Conservation (phyloP, 2,329 filamentous ascomycete genomes). For the Gremmenia infestans region DNA sequence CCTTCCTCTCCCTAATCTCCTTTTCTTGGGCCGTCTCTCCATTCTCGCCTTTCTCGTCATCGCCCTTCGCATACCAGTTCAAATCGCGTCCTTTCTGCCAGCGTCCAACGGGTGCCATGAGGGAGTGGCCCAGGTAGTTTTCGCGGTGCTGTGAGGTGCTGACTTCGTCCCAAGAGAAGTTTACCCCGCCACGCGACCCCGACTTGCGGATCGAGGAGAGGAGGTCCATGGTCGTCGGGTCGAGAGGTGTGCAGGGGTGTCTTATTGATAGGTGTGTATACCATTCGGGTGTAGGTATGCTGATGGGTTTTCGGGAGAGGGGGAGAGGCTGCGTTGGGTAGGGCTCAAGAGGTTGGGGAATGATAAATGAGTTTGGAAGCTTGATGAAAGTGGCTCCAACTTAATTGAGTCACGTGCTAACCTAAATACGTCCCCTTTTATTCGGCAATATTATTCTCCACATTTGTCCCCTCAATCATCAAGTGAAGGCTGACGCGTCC, state of each 20-base stretch:
- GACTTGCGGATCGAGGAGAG: conserved; percentile 85
- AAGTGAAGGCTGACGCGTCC: not conserved
- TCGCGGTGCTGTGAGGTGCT: conserved; percentile 85
- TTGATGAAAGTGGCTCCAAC: not conserved
- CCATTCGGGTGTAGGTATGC: no score
- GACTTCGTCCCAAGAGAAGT: conserved; percentile 97
- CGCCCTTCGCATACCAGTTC: conserved; percentile 58
- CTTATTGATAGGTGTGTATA: not conserved
- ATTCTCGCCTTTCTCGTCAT: conserved; percentile 46
- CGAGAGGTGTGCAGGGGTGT: not conserved
- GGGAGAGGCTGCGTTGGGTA: not conserved
- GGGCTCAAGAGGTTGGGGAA: not conserved
- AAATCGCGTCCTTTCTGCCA: conserved; percentile 65
- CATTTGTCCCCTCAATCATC: not conserved
- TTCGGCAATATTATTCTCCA: not conserved
- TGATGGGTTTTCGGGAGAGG: not conserved
- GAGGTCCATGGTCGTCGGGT: conserved; percentile 69
- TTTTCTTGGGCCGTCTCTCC: conserved; percentile 56
- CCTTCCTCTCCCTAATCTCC: conserved; percentile 57
- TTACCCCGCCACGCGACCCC: conserved; percentile 86
- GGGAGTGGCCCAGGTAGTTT: conserved; percentile 69
- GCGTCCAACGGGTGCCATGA: conserved; percentile 70
- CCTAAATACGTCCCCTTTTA: not conserved
- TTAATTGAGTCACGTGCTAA: not conserved
- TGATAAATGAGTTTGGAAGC: not conserved